phyloP scores from a whole-genome alignment of 257 asterid species.

The Solanum tarijense region DNA sequence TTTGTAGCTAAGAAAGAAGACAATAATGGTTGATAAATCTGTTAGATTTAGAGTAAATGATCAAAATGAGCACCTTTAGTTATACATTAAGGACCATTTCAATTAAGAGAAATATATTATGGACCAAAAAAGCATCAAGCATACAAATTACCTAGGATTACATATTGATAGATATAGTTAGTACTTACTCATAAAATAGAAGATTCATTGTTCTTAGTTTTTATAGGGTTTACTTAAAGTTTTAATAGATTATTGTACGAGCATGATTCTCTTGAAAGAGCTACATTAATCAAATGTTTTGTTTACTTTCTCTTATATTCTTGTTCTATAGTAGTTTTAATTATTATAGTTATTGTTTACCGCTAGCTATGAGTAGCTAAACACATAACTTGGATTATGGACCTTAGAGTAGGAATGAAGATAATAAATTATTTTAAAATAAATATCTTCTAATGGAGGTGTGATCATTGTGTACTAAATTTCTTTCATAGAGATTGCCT shows the following conservation, averaged over 20 bases:
- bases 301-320: too few relatives aligned
- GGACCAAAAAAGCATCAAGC: not conserved
- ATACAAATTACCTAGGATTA: not conserved
- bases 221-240: not conserved
- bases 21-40: not conserved
- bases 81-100: not conserved
- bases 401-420: too few relatives aligned
- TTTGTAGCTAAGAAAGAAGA: not conserved
- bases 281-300: too few relatives aligned
- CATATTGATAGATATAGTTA: not conserved
- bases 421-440: too few relatives aligned
- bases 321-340: too few relatives aligned
- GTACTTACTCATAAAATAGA: not conserved
- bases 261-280: too few relatives aligned
- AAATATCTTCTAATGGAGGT: too few relatives aligned
- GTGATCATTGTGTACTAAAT: too few relatives aligned
- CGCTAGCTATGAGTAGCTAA: not conserved
- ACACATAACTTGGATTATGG: not conserved
- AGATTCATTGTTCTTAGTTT: not conserved
- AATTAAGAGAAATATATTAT: not conserved
- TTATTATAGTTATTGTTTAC: too few relatives aligned
- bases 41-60: not conserved
- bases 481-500: too few relatives aligned
- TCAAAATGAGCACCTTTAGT: not conserved
- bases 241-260: too few relatives aligned